These are phyloP conservation scores for Trichocladium uniseriatum DNA, from an alignment of 495 filamentous ascomycete species.

Conservation along the genomic window DNA sequence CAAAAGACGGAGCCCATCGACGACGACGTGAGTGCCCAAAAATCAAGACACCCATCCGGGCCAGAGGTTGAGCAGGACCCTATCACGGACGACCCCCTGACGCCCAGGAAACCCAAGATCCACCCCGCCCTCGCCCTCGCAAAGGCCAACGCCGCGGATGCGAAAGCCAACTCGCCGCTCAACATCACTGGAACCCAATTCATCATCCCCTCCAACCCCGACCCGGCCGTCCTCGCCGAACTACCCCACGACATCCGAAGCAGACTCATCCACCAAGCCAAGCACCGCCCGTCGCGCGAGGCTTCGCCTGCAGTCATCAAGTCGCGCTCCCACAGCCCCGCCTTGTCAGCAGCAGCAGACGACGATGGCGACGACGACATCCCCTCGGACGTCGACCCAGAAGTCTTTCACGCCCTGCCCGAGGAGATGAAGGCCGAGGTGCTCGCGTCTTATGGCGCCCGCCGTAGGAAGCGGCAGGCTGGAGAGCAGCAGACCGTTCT, in stretches of 20 bases:
- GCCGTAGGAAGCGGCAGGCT: conserved; percentile 5
- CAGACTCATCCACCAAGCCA: conserved; percentile 46
- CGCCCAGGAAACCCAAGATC: conserved; percentile 54
- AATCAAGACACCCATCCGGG: neutral
- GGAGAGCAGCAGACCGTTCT: conserved; percentile 34
- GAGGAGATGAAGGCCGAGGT: conserved; percentile 77
- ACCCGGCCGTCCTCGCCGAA: conserved; percentile 65
- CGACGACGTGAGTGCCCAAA: conserved; percentile 16
- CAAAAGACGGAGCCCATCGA: conserved; percentile 23
- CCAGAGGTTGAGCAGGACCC: conserved; percentile 35
- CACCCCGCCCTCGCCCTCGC: conserved; percentile 49
- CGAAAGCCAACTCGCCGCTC: conserved; percentile 52
- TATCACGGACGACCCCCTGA: conserved; percentile 41
- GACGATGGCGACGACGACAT: conserved; percentile 18
- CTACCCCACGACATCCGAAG: conserved; percentile 71
- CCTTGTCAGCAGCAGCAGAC: neutral
- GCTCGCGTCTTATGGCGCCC: conserved; percentile 52
- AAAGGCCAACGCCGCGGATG: conserved; percentile 46
- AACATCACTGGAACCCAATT: conserved; percentile 83
- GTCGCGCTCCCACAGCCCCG: conserved; percentile 36
- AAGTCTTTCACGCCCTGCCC: conserved; percentile 67
- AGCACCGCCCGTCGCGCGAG: conserved; percentile 18
- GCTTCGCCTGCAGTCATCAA: conserved; percentile 8
- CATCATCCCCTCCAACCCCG: conserved; percentile 69
- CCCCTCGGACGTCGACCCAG: conserved; percentile 55